Percentiles rank a stretch among this genome's conserved stretches.
phyloP scores from a whole-genome alignment of 2,329 filamentous ascomycete genomes.

The Aureobasidium pullulans region DNA sequence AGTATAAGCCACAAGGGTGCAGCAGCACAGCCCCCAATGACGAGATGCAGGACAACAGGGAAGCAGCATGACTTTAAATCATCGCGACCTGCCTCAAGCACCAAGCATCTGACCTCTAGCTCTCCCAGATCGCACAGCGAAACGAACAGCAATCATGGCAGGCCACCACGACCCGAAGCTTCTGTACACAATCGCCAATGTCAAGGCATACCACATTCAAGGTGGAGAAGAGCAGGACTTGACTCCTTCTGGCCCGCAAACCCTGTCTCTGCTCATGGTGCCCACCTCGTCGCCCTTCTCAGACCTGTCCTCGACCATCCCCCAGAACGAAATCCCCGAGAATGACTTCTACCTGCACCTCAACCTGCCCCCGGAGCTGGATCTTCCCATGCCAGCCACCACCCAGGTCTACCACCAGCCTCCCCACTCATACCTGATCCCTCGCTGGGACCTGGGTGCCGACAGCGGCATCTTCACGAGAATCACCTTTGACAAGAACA shows the following conservation, averaged over 20 bases:
- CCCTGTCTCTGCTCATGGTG: slow-evolving; percentile 90
- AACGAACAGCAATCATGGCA: slow-evolving; percentile 29
- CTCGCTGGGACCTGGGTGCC: slow-evolving; percentile 85
- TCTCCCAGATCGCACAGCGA: background rate
- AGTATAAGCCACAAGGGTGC: background rate
- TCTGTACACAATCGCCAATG: slow-evolving; percentile 63
- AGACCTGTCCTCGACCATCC: slow-evolving; percentile 48
- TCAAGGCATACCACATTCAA: slow-evolving; percentile 84
- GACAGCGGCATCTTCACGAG: slow-evolving; percentile 86
- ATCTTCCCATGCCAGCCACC: slow-evolving; percentile 85
- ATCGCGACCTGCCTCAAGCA: background rate
- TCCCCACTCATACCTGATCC: slow-evolving; percentile 85
- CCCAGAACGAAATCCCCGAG: slow-evolving; percentile 52
- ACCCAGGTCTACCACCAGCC: slow-evolving; percentile 97
- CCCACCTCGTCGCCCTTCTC: slow-evolving; percentile 71
- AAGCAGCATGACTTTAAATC: background rate
- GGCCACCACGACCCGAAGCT: slow-evolving; percentile 49
- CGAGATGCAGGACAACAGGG: background rate
- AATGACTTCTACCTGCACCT: slow-evolving; percentile 97
- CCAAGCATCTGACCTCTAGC: background rate
- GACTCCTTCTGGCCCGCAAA: slow-evolving; percentile 80
- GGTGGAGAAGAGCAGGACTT: slow-evolving; percentile 78
- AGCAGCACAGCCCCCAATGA: slow-evolving; percentile 7
- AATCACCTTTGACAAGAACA: slow-evolving; percentile 70
- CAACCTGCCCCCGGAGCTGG: slow-evolving; percentile 87